A percentile compares a stretch with the other conserved stretches of the same genome.
Evolutionary conservation across 2,329 filamentous ascomycete genomes (phyloP).

Genomic region (Davidsoniella eucalypti): DNA sequence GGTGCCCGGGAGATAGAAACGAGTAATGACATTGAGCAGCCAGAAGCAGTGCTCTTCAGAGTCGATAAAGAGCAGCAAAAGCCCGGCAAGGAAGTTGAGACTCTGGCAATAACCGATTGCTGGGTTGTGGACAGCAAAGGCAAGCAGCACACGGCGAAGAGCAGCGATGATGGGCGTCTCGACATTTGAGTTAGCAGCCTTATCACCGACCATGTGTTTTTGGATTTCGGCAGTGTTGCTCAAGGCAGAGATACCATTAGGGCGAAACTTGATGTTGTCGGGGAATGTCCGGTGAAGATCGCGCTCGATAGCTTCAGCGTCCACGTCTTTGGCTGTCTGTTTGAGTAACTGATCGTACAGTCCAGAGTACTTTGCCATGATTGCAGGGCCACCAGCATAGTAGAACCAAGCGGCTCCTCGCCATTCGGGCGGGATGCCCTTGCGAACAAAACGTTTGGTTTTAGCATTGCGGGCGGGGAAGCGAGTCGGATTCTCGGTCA

Average conservation of each 20-base stretch:
- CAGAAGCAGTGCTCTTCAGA: constrained; percentile 86
- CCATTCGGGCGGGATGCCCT: constrained; percentile 87
- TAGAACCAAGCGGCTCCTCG: constrained; percentile 95
- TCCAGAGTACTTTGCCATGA: constrained; percentile 58
- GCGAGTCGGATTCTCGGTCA: constrained; percentile 51
- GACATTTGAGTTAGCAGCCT: constrained; percentile 21
- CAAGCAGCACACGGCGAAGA: constrained; percentile 69
- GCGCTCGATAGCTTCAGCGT: constrained; percentile 81
- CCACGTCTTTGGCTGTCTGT: constrained; percentile 48
- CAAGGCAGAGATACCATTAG: constrained; percentile 26
- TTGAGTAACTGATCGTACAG: constrained; percentile 58
- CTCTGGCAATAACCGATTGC: constrained; percentile 91
- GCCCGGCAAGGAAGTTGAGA: constrained; percentile 82
- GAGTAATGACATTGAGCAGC: constrained; percentile 83
- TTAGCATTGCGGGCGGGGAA: constrained; percentile 73
- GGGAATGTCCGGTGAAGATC: constrained; percentile 90
- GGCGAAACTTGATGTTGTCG: constrained; percentile 83
- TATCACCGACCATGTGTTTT: constrained; percentile 23
- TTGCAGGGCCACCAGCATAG: constrained; percentile 74
- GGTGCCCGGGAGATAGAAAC: constrained; percentile 74
- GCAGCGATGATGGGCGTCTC: constrained; percentile 52
- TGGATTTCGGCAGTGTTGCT: constrained; percentile 20
- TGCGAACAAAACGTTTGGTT: constrained; percentile 77
- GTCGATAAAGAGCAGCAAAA: constrained; percentile 73
- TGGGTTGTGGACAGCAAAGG: constrained; percentile 82